Base-by-base conservation (phyloP, 2,329 filamentous ascomycete species). In the Myriosclerotinia duriaeana region DNA sequence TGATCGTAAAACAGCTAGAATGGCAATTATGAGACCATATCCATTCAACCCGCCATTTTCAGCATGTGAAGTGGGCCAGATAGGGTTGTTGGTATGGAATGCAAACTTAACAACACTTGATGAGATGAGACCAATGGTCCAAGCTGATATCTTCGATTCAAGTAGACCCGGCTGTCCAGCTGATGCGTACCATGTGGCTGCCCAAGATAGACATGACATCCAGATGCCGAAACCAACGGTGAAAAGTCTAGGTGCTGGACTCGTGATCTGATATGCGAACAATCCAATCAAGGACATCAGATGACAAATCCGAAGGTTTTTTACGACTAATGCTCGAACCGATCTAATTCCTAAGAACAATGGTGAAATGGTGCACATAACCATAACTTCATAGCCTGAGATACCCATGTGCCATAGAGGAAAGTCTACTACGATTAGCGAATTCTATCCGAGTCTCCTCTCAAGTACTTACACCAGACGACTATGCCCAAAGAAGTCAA, bases 331-430 rank as follows among this genome's bases (percentile, higher is more conserved):
- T 50, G 84, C 85, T 68, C 92, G 89, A 22, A 97, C 68, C 0
- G 88, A 81, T 56, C 83, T 84, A 69, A 93, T 89, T 30, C 84
- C 87, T 53, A 99, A 86, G 26, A 98, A 78, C 50, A 93, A 82
- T 0, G 95, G 95, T 5, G 93, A 91, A 62, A 94, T 78, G 4
- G 92, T 94, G 60, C 85, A 86, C 87, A 98, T 89, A 74, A 99
- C 89, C 71, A 96, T 83, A 53, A 88, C 89, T 79, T 99, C 95
- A 76, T 95, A 99, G 69, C 95, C 95, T 5, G 94, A 98, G 68
- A 99, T 96, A 38, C 95, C 95, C 95, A 99, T 99, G 77, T 97
- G 88, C 95, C 95, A 99, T 14, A 99, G 85, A 17, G 95, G 95
- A 77, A 99, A 99, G 78, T 96, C 90, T 92, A 69, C 46, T 20